Percentiles rank a stretch among this genome's conserved stretches.
Conservation (phyloP, 441 rosid species). For the Jatropha podagrica region DNA sequence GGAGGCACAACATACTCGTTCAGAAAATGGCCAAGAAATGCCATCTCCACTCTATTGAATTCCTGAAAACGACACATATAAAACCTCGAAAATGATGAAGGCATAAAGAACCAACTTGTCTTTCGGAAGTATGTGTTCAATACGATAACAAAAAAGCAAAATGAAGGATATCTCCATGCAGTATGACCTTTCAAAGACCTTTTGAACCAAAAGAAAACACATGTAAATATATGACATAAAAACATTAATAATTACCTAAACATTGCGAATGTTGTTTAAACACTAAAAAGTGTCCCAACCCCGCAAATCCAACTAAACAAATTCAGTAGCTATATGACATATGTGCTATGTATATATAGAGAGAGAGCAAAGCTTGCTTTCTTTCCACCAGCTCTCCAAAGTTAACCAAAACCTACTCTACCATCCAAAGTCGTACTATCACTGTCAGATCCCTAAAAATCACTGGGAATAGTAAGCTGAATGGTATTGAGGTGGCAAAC, state of each 20-base stretch:
- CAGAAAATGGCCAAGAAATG: neutral
- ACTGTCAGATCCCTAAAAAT: constrained; percentile 14
- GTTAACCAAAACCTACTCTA: constrained; percentile 12
- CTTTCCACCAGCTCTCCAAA: constrained; percentile 21
- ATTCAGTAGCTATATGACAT: neutral
- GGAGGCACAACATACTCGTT: neutral
- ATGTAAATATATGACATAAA: neutral
- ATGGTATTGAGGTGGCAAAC: constrained; percentile 45
- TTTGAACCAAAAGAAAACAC: neutral
- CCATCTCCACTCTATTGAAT: neutral
- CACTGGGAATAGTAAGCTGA: constrained; percentile 51
- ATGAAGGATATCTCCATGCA: neutral
- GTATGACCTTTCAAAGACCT: neutral
- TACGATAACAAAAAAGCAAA: neutral
- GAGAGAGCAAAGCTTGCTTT: constrained; percentile 17
- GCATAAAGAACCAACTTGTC: neutral
- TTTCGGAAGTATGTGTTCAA: neutral
- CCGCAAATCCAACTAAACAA: constrained; percentile 4
- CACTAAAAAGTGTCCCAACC: constrained; percentile 13
- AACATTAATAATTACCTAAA: neutral
- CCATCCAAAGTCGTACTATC: constrained; percentile 19
- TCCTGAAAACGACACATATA: neutral
- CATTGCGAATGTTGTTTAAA: neutral
- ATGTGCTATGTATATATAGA: too few species aligned
- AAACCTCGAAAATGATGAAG: neutral